Evolutionary conservation across 805 yeast genomes (phyloP).

Genomic region (Candida nanaspora): DNA sequence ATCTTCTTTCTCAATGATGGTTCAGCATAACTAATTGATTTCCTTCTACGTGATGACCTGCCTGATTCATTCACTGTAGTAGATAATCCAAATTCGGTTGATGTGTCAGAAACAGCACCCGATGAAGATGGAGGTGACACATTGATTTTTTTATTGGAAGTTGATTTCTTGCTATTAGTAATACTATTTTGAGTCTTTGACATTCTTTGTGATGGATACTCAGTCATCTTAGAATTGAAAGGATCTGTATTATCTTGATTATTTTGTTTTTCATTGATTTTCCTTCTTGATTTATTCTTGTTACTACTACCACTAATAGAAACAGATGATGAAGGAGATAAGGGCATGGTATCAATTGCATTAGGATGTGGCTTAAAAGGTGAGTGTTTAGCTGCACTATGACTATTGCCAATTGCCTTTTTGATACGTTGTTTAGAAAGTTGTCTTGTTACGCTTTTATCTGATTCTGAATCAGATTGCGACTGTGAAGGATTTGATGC

Average conservation of each 20-base stretch:
- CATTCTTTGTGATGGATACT: not conserved
- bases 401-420: not conserved
- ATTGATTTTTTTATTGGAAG: too few relatives aligned
- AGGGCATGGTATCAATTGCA: not conserved
- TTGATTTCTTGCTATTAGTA: not conserved
- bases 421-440: not conserved
- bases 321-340: not conserved
- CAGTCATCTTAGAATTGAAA: not conserved
- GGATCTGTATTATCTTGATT: not conserved
- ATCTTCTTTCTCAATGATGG: constrained; percentile 63
- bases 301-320: not conserved
- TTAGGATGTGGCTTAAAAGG: not conserved
- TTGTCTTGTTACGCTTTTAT: too few relatives aligned
- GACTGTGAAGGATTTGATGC: too few relatives aligned
- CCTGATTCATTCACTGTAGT: not conserved
- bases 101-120: not conserved
- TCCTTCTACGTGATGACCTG: constrained; percentile 35
- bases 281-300: not conserved
- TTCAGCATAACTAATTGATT: constrained; percentile 55
- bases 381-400: not conserved
- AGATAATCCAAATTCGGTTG: not conserved
- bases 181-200: not conserved
- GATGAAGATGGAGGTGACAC: not conserved
- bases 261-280: not conserved
- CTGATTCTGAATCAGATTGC: too few relatives aligned